These are phyloP conservation scores for Lactifluus pinguis DNA, from an alignment of 768 basidiomycete species.

Conservation along the genomic window DNA sequence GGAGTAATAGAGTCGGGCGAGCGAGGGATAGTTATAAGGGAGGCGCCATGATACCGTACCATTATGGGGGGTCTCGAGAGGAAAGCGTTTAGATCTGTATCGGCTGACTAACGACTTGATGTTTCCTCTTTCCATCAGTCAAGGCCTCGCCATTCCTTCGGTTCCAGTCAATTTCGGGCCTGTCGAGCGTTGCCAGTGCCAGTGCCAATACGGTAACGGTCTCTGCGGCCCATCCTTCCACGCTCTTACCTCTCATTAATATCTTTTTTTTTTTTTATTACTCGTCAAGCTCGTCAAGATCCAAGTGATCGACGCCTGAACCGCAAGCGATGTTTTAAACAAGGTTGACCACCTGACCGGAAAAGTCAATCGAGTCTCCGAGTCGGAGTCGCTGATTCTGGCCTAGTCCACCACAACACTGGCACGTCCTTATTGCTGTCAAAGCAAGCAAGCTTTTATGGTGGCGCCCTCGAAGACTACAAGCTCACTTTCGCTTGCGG, in stretches of 20 bases:
- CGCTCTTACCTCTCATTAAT: no score
- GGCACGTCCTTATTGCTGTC: no score
- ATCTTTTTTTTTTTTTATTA: no score
- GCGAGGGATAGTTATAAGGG: background rate
- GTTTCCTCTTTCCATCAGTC: background rate
- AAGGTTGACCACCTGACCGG: background rate
- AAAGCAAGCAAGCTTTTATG: background rate
- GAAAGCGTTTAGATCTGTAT: background rate
- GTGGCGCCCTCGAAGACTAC: background rate
- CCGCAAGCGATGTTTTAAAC: no score
- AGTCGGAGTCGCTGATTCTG: background rate
- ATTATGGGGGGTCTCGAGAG: background rate
- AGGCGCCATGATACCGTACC: background rate
- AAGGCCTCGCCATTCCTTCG: background rate
- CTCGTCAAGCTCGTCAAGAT: no score
- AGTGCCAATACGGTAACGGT: no score
- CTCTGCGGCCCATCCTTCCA: no score
- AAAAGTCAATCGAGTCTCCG: background rate
- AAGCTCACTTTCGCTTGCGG: constrained; percentile 29
- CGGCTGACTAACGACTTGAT: background rate
- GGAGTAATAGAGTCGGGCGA: background rate
- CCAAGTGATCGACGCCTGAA: no score
- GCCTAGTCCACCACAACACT: no score
- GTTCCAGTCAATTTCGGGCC: background rate
- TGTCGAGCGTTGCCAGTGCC: no score